These are phyloP conservation scores for Camellia oleifera DNA, from an alignment of 179 eudicot genomes.

Conservation along the genomic window DNA sequence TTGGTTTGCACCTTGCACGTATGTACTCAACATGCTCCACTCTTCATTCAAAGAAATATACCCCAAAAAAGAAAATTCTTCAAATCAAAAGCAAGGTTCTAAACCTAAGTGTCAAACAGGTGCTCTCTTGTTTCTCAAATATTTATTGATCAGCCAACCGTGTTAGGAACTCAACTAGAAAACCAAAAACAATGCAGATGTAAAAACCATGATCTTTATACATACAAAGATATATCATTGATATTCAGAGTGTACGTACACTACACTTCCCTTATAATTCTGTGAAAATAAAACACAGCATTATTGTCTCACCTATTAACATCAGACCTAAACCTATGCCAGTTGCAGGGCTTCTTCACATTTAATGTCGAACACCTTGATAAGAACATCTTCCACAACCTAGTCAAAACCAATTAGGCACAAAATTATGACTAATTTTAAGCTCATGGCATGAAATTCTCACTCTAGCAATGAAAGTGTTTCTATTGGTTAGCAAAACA, in stretches of 20 bases:
- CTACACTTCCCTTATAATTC: neutral
- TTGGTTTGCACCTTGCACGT: no score
- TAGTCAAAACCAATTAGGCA: slow-evolving; percentile 24
- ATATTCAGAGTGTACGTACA: neutral
- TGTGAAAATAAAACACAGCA: slow-evolving; percentile 1
- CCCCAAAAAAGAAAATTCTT: neutral
- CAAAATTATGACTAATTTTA: neutral
- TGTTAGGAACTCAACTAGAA: neutral
- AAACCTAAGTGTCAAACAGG: neutral
- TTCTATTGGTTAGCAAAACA: neutral
- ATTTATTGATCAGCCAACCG: neutral
- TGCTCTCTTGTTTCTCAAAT: neutral
- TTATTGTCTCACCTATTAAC: neutral
- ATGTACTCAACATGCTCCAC: neutral
- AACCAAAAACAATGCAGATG: neutral
- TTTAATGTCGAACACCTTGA: slow-evolving; percentile 80
- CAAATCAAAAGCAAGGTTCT: neutral
- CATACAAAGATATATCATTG: neutral
- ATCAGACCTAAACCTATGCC: slow-evolving; percentile 32
- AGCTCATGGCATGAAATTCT: slow-evolving; percentile 7
- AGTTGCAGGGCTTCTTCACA: slow-evolving; percentile 66
- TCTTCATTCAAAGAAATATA: neutral
- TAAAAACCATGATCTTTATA: neutral
- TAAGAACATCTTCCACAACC: slow-evolving; percentile 91
- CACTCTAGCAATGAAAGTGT: neutral